Evolutionary conservation across 352 stramenopile species (phyloP).

Genomic region (Peronosclerospora sorghi): DNA sequence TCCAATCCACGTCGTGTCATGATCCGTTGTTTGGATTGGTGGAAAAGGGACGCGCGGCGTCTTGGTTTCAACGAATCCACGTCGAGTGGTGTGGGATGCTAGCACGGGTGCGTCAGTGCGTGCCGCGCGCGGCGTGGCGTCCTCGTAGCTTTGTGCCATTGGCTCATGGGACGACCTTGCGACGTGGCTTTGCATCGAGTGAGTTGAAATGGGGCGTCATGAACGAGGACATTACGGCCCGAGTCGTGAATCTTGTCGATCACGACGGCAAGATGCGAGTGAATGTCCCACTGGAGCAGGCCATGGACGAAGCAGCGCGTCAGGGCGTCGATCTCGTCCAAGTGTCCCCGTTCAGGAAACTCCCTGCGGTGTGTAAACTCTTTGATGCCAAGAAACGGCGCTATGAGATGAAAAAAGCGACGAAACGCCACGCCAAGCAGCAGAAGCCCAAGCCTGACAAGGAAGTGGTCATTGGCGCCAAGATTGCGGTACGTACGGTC

Average conservation of each 20-base stretch:
- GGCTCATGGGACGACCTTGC: no score
- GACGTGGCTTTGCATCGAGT: conserved; percentile 17
- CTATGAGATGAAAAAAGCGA: conserved; percentile 56
- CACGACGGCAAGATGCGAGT: conserved; percentile 38
- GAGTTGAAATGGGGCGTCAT: conserved; percentile 37
- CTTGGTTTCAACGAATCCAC: not conserved
- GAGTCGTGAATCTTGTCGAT: conserved; percentile 39
- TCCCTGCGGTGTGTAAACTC: conserved; percentile 40
- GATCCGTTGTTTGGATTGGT: not conserved
- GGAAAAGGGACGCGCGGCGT: not conserved
- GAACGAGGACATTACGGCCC: conserved; percentile 52
- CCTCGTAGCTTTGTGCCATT: conserved; percentile 1
- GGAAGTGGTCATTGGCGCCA: conserved; percentile 53
- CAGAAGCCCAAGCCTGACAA: conserved; percentile 63
- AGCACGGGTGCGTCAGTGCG: conserved; percentile 6
- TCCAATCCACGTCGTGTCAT: no score
- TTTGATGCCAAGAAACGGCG: conserved; percentile 71
- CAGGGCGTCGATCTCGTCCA: conserved; percentile 66
- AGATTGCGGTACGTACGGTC: conserved; percentile 65
- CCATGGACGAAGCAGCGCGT: conserved; percentile 34
- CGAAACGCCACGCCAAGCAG: conserved; percentile 45
- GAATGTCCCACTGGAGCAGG: conserved; percentile 39
- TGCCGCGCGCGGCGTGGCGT: conserved; percentile 1
- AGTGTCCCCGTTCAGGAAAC: conserved; percentile 31
- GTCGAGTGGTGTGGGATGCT: conserved; percentile 5